A percentile compares a stretch with the other conserved stretches of the same genome.
phyloP scores from a whole-genome alignment of 164 flowering plant genomes.

The Liriodendron chinense region DNA sequence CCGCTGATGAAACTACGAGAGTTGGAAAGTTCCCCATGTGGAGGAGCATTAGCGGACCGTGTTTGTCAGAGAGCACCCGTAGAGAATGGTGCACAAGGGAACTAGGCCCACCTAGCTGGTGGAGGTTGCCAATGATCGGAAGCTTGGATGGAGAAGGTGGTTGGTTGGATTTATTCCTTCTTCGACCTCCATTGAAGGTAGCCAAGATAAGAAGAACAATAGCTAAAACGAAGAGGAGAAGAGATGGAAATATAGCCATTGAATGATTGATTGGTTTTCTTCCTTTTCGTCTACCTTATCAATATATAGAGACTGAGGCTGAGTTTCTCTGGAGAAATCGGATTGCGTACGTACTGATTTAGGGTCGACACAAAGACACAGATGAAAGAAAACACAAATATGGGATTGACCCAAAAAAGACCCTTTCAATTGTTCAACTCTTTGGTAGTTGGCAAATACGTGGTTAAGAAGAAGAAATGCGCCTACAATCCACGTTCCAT shows the following conservation, averaged over 20 bases:
- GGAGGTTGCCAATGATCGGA: slow-evolving; percentile 3
- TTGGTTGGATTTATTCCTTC: neutral
- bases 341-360: too few relatives aligned
- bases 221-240: neutral
- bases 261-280: neutral
- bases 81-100: slow-evolving; percentile 3
- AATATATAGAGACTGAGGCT: too few relatives aligned
- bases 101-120: neutral
- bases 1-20: slow-evolving; percentile 9
- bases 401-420: too few relatives aligned
- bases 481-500: too few relatives aligned
- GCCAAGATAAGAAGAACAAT: neutral
- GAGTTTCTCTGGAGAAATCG: too few relatives aligned
- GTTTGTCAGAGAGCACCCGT: neutral
- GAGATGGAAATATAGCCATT: neutral
- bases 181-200: neutral
- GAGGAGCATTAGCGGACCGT: slow-evolving; percentile 9
- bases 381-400: too few relatives aligned
- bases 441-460: too few relatives aligned
- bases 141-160: slow-evolving; percentile 6
- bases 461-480: too few relatives aligned
- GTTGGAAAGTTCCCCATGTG: neutral
- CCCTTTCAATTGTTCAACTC: too few relatives aligned
- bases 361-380: too few relatives aligned
- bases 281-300: too few relatives aligned